Evolutionary conservation across 495 filamentous ascomycete genomes (phyloP).

Genomic region (Penicillium angulare): DNA sequence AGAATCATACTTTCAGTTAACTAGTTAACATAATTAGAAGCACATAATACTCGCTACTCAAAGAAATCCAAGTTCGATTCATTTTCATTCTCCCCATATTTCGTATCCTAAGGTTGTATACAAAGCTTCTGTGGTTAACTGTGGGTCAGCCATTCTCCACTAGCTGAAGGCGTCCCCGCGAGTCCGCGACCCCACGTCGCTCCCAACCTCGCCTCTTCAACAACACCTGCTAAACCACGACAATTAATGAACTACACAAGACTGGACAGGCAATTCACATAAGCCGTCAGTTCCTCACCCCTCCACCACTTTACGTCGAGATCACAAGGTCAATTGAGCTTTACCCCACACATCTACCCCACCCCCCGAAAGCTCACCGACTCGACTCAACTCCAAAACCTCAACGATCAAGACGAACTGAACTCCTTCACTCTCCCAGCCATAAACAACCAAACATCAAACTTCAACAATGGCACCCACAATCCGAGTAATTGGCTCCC

Average conservation of each 20-base stretch:
- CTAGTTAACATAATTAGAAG: too few species aligned
- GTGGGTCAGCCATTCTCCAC: neutral
- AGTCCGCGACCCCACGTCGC: neutral
- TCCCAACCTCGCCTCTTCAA: neutral
- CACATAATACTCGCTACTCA: too few species aligned
- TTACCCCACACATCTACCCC: neutral
- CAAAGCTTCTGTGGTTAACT: neutral
- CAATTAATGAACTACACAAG: neutral
- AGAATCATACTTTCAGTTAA: too few species aligned
- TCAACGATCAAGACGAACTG: neutral
- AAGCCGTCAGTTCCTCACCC: too few species aligned
- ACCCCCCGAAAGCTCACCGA: neutral
- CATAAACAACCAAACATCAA: neutral
- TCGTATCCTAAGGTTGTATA: too few species aligned
- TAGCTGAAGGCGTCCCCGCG: neutral
- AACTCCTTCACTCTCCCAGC: neutral
- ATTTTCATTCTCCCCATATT: too few species aligned
- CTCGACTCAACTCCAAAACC: neutral
- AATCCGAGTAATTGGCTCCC: slow-evolving; percentile 83
- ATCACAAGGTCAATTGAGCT: neutral
- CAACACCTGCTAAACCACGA: neutral
- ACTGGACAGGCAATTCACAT: too few species aligned
- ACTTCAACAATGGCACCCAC: slow-evolving; percentile 48
- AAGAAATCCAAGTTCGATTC: too few species aligned
- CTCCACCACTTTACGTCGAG: too few species aligned